phyloP scores from a whole-genome alignment of 768 basidiomycete genomes.

The Mrakia blollopis region DNA sequence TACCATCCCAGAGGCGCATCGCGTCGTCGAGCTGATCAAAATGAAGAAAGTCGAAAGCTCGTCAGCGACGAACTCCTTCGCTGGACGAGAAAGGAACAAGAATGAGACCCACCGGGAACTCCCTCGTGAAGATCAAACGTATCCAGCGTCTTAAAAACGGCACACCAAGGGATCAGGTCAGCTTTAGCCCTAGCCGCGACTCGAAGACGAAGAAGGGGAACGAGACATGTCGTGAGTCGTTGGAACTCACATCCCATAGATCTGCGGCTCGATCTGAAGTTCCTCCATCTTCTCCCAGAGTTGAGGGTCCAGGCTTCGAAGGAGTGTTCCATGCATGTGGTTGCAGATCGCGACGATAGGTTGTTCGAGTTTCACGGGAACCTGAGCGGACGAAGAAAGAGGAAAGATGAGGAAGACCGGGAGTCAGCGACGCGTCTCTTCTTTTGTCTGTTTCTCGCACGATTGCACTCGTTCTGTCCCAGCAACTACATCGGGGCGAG shows the following conservation, averaged over 20 bases:
- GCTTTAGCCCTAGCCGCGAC: no score
- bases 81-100: background rate
- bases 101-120: conserved; percentile 60
- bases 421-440: background rate
- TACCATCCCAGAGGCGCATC: conserved; percentile 89
- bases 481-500: no score
- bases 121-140: conserved; percentile 84
- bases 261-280: conserved; percentile 86
- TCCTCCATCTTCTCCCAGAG: conserved; percentile 70
- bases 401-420: background rate
- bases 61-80: background rate
- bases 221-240: no score
- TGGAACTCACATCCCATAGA: conserved; percentile 66
- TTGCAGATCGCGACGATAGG: conserved; percentile 83
- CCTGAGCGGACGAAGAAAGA: conserved; percentile 45
- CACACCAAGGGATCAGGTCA: no score
- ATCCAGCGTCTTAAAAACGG: conserved; percentile 62
- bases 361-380: conserved; percentile 51
- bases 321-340: conserved; percentile 64
- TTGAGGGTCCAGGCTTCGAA: conserved; percentile 72
- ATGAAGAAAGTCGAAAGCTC: background rate
- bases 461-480: no score
- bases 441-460: background rate
- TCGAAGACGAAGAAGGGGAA: no score
- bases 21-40: conserved; percentile 49